Conservation (phyloP, 1,284 basidiomycete species). For the Leccinum pachyderme region DNA sequence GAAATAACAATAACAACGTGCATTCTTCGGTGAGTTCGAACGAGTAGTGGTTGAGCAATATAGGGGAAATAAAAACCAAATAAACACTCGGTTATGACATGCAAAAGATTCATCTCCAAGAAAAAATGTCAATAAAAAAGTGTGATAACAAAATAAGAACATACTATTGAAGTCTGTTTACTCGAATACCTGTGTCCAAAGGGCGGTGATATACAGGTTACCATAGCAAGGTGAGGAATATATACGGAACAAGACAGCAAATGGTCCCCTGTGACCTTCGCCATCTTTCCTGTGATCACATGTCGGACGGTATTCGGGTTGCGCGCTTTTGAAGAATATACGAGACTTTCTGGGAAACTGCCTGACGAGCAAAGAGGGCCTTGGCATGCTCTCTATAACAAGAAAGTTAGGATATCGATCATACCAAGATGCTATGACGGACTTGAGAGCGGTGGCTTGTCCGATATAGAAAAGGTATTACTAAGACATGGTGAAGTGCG, state of each 20-base stretch:
- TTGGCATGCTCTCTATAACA: constrained; percentile 53
- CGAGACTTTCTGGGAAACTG: constrained; percentile 63
- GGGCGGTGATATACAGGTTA: constrained; percentile 86
- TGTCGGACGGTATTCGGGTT: constrained; percentile 61
- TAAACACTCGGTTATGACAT: constrained; percentile 95
- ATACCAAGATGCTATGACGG: constrained; percentile 18
- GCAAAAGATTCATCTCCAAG: constrained; percentile 92
- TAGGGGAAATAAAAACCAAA: constrained; percentile 97
- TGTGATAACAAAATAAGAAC: constrained; percentile 24
- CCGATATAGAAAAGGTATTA: constrained; percentile 60
- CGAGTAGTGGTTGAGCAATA: constrained; percentile 91
- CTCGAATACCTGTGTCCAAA: constrained; percentile 94
- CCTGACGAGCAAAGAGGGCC: constrained; percentile 67
- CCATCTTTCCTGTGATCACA: constrained; percentile 67
- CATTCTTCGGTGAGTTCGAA: constrained; percentile 80
- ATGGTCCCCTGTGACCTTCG: constrained; percentile 73
- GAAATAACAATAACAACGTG: constrained; percentile 58
- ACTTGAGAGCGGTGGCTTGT: constrained; percentile 76
- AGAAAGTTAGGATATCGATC: neutral
- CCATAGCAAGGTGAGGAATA: constrained; percentile 41
- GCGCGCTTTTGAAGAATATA: constrained; percentile 49
- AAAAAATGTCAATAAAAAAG: neutral
- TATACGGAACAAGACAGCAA: neutral
- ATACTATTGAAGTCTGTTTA: constrained; percentile 82
- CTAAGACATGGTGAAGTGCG: constrained; percentile 27